These are phyloP conservation scores for Aspergillus amoenus DNA, from an alignment of 2,329 filamentous ascomycete species.

Conservation along the genomic window DNA sequence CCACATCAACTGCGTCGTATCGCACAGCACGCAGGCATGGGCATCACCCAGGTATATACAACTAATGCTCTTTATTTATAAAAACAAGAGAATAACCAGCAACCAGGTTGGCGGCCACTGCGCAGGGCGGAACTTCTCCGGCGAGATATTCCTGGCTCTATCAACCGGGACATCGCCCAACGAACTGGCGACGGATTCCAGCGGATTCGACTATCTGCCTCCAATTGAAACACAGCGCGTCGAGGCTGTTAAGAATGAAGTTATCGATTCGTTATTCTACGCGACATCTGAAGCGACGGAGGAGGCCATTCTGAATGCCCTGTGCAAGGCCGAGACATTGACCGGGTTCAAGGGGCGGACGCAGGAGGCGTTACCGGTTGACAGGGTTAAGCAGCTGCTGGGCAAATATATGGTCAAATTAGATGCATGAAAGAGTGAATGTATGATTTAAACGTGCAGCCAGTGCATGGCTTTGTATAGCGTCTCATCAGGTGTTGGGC, in stretches of 20 bases:
- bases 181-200: background rate
- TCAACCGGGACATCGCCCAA: background rate
- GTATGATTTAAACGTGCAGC: too few species aligned
- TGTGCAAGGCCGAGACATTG: background rate
- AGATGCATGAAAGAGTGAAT: too few species aligned
- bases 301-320: background rate
- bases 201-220: background rate
- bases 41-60: background rate
- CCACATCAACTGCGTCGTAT: background rate
- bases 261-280: background rate
- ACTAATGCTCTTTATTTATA: too few species aligned
- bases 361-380: background rate
- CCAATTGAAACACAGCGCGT: background rate
- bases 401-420: background rate
- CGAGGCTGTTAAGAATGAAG: background rate
- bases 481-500: too few species aligned
- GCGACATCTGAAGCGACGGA: background rate
- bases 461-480: too few species aligned
- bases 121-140: background rate
- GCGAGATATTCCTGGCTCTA: slow-evolving; percentile 2
- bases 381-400: background rate
- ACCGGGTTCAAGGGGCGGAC: background rate
- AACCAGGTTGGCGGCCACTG: background rate
- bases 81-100: too few species aligned
- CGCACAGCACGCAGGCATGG: background rate